Evolutionary conservation across 2,329 filamentous ascomycete species (phyloP).

Genomic region (Dothiorella sarmentorum): DNA sequence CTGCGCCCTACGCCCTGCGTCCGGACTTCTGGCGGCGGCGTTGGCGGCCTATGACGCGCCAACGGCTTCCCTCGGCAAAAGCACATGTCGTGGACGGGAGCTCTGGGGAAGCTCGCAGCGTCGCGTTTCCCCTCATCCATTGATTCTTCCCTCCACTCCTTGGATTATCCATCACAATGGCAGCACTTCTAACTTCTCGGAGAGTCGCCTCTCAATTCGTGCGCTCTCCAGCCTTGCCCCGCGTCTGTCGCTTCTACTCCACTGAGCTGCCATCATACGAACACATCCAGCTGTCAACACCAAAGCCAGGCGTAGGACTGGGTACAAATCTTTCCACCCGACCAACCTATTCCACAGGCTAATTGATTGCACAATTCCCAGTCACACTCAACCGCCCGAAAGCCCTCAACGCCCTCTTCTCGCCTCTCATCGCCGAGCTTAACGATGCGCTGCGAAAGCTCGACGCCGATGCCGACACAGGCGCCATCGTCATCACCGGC

Average conservation of each 20-base stretch:
- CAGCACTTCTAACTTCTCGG: constrained; percentile 56
- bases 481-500: constrained; percentile 68
- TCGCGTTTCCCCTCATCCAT: not conserved
- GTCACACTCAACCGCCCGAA: constrained; percentile 93
- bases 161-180: constrained; percentile 30
- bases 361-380: constrained; percentile 36
- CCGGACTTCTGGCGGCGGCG: no score
- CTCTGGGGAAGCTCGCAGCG: not conserved
- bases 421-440: constrained; percentile 84
- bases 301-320: constrained; percentile 84
- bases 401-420: constrained; percentile 90
- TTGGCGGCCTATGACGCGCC: not conserved
- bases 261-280: constrained; percentile 59
- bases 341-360: not conserved
- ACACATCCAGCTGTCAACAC: constrained; percentile 75
- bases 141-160: not conserved
- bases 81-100: not conserved
- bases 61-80: constrained; percentile 8
- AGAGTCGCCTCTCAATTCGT: constrained; percentile 61
- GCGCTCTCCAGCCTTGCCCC: constrained; percentile 53
- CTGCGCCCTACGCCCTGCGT: not conserved
- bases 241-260: constrained; percentile 50
- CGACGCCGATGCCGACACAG: constrained; percentile 32
- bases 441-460: constrained; percentile 39
- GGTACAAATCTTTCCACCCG: constrained; percentile 53